Evolutionary conservation across 768 basidiomycete genomes (phyloP).

Genomic region (Lyophyllum decastes): DNA sequence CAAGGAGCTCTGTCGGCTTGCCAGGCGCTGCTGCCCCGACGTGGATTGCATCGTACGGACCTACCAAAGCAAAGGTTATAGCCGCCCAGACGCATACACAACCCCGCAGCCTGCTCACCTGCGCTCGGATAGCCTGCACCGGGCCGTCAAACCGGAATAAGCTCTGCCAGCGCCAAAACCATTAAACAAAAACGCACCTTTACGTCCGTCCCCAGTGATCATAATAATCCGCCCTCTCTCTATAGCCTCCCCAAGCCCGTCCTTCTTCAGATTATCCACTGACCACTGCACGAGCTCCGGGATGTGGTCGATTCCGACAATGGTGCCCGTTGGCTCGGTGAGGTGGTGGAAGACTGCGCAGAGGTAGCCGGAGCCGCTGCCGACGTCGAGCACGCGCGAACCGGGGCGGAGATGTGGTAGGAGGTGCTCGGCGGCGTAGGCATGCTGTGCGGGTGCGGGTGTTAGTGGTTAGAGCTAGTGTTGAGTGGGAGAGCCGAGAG

Average conservation of each 20-base stretch:
- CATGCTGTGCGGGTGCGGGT: constrained; percentile 55
- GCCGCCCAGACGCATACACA: too few species aligned
- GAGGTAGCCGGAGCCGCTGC: constrained; percentile 87
- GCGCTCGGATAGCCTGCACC: constrained; percentile 35
- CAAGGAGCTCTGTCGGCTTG: constrained; percentile 69
- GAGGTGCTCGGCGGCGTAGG: constrained; percentile 80
- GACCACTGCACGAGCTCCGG: constrained; percentile 73
- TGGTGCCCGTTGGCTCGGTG: constrained; percentile 54
- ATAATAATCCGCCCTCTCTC: constrained; percentile 60
- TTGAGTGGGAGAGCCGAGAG: neutral
- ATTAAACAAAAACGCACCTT: too few species aligned
- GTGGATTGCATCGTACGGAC: constrained; percentile 84
- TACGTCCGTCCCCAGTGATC: constrained; percentile 77
- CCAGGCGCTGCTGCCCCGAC: constrained; percentile 90
- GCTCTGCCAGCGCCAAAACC: too few species aligned
- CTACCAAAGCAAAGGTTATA: constrained; percentile 26
- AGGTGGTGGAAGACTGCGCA: constrained; percentile 81
- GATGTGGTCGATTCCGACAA: constrained; percentile 93
- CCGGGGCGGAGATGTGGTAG: constrained; percentile 71
- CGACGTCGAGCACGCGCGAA: constrained; percentile 83
- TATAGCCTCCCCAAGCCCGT: constrained; percentile 59
- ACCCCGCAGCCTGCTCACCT: constrained; percentile 25
- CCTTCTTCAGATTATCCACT: constrained; percentile 63
- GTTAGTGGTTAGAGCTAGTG: neutral
- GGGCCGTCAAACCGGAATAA: neutral